A percentile compares a stretch with the other conserved stretches of the same genome.
These are phyloP conservation scores for Circinella minor DNA, from an alignment of 371 early-diverging fungal species.

Conservation along the genomic window DNA sequence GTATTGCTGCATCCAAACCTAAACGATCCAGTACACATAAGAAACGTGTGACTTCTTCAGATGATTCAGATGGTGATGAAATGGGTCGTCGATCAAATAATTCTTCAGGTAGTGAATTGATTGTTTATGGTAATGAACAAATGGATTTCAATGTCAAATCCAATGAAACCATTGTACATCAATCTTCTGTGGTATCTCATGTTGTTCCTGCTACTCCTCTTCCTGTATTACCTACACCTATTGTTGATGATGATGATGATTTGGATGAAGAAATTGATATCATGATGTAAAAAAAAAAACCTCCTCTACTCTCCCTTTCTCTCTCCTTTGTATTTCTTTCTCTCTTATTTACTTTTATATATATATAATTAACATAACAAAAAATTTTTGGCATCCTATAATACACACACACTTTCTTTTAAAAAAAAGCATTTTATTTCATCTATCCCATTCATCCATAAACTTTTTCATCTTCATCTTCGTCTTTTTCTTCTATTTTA, in stretches of 20 bases:
- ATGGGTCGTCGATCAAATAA: conserved; percentile 17
- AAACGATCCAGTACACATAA: conserved; percentile 54
- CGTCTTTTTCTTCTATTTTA: background rate
- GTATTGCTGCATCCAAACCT: conserved; percentile 37
- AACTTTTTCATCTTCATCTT: too few species aligned
- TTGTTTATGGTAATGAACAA: conserved; percentile 44
- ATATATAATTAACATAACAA: too few species aligned
- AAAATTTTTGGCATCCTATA: background rate
- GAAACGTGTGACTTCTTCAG: conserved; percentile 36
- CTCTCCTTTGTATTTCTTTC: too few species aligned
- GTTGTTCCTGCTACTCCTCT: background rate
- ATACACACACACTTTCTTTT: background rate
- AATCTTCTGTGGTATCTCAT: conserved; percentile 18
- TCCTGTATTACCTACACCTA: background rate
- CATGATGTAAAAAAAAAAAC: conserved; percentile 20
- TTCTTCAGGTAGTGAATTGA: conserved; percentile 27
- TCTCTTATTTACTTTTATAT: too few species aligned
- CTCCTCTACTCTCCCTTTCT: background rate
- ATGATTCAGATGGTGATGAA: conserved; percentile 42
- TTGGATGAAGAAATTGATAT: conserved; percentile 39
- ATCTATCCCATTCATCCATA: too few species aligned
- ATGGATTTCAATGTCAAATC: conserved; percentile 50
- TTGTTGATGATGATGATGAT: conserved; percentile 20
- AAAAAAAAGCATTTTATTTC: background rate
- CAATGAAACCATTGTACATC: conserved; percentile 48